Conservation (phyloP, 2,329 filamentous ascomycete genomes). For the Lasiodiplodia theobromae region DNA sequence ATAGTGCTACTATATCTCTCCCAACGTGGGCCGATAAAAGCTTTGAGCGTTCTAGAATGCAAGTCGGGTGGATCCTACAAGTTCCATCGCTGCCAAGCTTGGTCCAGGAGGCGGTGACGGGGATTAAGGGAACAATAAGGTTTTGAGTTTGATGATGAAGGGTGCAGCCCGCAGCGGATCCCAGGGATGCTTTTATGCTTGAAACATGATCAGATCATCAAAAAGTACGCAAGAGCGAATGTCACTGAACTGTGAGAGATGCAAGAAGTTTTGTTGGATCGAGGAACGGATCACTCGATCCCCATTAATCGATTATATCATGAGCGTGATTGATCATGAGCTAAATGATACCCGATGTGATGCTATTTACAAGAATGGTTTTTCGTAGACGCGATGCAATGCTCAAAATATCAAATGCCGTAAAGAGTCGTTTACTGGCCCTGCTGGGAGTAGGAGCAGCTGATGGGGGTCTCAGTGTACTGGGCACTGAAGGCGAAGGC, state of each 20-base stretch:
- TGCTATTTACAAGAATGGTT: constrained; percentile 10
- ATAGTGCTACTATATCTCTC: background rate
- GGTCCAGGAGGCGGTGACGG: background rate
- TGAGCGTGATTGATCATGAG: constrained; percentile 3
- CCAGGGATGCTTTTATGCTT: background rate
- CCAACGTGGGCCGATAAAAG: background rate
- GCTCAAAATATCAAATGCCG: background rate
- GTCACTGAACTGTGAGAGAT: background rate
- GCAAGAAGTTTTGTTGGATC: constrained; percentile 4
- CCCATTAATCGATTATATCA: constrained; percentile 21
- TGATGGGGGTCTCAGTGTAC: constrained; percentile 7
- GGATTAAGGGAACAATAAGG: background rate
- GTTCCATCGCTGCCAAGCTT: background rate
- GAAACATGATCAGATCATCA: background rate
- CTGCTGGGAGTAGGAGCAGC: constrained; percentile 21
- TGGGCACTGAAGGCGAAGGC: constrained; percentile 2
- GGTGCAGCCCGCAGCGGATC: background rate
- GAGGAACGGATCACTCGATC: background rate
- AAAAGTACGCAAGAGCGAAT: background rate
- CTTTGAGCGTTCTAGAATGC: background rate
- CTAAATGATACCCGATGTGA: background rate
- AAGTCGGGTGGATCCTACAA: background rate
- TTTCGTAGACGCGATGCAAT: constrained; percentile 6
- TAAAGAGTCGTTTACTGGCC: constrained; percentile 4
- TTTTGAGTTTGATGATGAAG: background rate